phyloP scores from a whole-genome alignment of 1,284 basidiomycete genomes.

The Cronartium quercuum region DNA sequence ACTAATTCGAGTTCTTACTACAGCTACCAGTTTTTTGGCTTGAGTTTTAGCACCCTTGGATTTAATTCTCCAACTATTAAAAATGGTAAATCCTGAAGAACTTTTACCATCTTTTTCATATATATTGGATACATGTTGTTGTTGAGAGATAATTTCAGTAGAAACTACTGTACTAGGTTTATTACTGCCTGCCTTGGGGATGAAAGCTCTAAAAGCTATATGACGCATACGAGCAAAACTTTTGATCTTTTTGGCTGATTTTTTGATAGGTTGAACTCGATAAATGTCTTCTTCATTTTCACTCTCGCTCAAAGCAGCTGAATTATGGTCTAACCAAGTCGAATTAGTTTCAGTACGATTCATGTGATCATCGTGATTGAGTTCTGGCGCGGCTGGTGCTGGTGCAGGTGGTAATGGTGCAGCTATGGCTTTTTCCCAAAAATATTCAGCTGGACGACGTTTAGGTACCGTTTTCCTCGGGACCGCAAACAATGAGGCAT shows the following conservation, averaged over 20 bases:
- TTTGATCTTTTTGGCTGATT: not conserved
- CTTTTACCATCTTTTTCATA: not conserved
- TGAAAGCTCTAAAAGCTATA: constrained; percentile 38
- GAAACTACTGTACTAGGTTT: not conserved
- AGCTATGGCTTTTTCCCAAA: constrained; percentile 28
- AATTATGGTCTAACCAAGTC: constrained; percentile 11
- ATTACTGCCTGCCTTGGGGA: constrained; percentile 6
- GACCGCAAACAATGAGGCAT: not conserved
- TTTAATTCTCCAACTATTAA: constrained; percentile 20
- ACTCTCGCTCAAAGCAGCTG: constrained; percentile 16
- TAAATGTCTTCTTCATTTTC: not conserved
- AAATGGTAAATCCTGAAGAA: not conserved
- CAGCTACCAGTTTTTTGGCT: constrained; percentile 18
- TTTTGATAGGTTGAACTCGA: not conserved
- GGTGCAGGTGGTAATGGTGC: not conserved
- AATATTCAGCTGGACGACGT: constrained; percentile 7
- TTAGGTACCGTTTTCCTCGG: not conserved
- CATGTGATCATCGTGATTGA: not conserved
- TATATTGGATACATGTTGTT: not conserved
- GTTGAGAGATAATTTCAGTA: constrained; percentile 15
- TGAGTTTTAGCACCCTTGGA: not conserved
- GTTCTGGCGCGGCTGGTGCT: not conserved
- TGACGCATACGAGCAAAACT: constrained; percentile 15
- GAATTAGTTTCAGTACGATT: not conserved
- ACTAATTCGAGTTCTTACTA: constrained; percentile 34